Percentiles rank a stretch among this genome's conserved stretches.
Conservation (phyloP, 2,329 filamentous ascomycete genomes). For the Sporothrix brasiliensis region DNA sequence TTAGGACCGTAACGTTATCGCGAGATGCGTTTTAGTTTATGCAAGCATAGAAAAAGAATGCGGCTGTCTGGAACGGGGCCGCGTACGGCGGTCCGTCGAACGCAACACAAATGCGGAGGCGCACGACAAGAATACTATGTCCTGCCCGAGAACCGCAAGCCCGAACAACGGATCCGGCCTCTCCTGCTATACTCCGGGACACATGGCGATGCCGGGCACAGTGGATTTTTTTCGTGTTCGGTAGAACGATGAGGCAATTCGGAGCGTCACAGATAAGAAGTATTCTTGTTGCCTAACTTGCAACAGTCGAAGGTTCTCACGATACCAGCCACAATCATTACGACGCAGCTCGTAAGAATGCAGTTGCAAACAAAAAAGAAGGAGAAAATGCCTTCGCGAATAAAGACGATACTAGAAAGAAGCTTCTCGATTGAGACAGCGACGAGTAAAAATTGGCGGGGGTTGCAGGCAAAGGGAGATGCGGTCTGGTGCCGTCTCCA, state of each 20-base stretch:
- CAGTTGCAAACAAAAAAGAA: not conserved
- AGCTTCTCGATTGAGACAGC: not conserved
- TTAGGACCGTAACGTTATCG: not conserved
- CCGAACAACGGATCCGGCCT: not conserved
- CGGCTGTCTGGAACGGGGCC: constrained; percentile 20
- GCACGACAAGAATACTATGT: constrained; percentile 11
- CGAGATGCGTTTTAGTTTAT: not conserved
- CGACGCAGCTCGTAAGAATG: not conserved
- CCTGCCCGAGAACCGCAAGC: not conserved
- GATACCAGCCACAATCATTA: not conserved
- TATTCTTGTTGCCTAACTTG: constrained; percentile 11
- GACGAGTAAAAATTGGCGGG: not conserved
- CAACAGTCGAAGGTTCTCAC: not conserved
- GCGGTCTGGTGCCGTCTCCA: not conserved
- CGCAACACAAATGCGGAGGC: constrained; percentile 3
- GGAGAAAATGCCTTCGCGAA: not conserved
- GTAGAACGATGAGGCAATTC: not conserved
- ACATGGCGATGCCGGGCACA: constrained; percentile 4
- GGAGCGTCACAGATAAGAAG: constrained; percentile 18
- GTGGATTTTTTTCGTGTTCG: not conserved
- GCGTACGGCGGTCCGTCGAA: not conserved
- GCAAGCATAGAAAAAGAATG: not conserved
- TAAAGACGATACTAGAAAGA: not conserved
- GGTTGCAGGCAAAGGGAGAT: not conserved
- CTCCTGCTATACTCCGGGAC: constrained; percentile 5